A percentile compares a stretch with the other conserved stretches of the same genome.
These are phyloP conservation scores for Chytriomyces hyalinus DNA, from an alignment of 192 early-diverging fungal genomes.

Conservation along the genomic window DNA sequence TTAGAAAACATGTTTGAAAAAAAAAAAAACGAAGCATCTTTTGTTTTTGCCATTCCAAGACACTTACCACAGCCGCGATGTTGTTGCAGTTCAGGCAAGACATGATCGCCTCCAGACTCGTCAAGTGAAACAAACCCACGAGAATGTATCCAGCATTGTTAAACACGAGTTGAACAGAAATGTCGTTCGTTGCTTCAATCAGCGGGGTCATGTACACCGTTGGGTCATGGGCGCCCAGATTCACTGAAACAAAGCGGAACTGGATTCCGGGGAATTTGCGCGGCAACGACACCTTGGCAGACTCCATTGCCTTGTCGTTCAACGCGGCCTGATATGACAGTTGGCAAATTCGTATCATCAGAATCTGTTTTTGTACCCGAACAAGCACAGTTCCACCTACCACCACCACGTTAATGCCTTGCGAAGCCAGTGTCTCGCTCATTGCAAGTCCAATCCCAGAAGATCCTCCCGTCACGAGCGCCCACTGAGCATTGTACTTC, in stretches of 20 bases:
- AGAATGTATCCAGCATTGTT: slow-evolving; percentile 69
- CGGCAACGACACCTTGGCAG: slow-evolving; percentile 40
- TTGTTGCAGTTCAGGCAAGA: slow-evolving; percentile 64
- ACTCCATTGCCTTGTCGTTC: slow-evolving; percentile 47
- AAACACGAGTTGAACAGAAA: slow-evolving; percentile 55
- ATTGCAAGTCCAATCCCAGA: slow-evolving; percentile 66
- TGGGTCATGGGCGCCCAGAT: slow-evolving; percentile 46
- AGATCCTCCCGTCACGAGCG: slow-evolving; percentile 61
- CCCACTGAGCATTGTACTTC: slow-evolving; percentile 64
- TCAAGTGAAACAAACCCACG: slow-evolving; percentile 56
- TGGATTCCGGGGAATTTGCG: slow-evolving; percentile 48
- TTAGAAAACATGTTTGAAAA: background rate
- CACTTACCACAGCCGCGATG: slow-evolving; percentile 43
- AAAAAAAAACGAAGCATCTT: background rate
- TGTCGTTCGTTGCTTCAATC: slow-evolving; percentile 47
- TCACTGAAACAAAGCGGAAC: slow-evolving; percentile 57
- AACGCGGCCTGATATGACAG: slow-evolving; percentile 46
- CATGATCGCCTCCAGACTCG: slow-evolving; percentile 42
- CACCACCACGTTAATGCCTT: slow-evolving; percentile 63
- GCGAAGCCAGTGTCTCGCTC: slow-evolving; percentile 54
- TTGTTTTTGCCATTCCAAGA: background rate
- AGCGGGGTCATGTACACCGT: slow-evolving; percentile 52
- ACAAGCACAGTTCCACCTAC: slow-evolving; percentile 13
- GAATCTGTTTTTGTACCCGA: background rate
- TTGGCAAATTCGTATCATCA: background rate